phyloP scores from a whole-genome alignment of 163 green algal species.

The Volvox carteri region DNA sequence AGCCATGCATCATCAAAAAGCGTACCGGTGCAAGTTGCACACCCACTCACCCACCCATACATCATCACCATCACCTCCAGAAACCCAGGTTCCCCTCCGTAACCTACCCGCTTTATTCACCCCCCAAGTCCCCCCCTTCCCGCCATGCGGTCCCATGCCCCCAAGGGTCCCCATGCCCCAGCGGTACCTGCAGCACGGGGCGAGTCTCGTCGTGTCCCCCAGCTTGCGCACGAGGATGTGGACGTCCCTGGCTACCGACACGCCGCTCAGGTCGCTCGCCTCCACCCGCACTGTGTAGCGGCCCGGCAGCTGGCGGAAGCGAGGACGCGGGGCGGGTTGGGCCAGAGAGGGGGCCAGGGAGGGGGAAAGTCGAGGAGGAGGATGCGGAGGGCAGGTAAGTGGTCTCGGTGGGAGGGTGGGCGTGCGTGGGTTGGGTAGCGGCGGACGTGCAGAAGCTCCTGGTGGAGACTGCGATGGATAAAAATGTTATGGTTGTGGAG shows the following conservation, averaged over 20 bases:
- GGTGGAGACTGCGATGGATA: no score
- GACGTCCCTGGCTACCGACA: neutral
- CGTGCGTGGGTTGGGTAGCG: no score
- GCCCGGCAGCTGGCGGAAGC: constrained; percentile 20
- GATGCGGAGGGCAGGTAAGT: neutral
- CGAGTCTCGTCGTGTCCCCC: constrained; percentile 13
- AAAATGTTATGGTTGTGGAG: neutral
- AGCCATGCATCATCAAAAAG: no score
- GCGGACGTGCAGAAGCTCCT: no score
- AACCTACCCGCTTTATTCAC: no score
- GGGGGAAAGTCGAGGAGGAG: neutral
- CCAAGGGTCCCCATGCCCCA: no score
- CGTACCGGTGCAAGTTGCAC: no score
- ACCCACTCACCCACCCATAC: no score
- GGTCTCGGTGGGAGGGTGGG: neutral
- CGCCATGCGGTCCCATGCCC: no score
- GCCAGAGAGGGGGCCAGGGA: neutral
- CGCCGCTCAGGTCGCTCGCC: constrained; percentile 27
- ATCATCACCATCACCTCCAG: no score
- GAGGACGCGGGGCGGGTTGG: neutral
- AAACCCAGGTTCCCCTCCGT: no score
- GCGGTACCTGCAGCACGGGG: constrained; percentile 59
- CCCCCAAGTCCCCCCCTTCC: no score
- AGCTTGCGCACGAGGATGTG: constrained; percentile 52
- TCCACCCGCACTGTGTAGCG: constrained; percentile 50